Base-by-base conservation (phyloP, 2,329 filamentous ascomycete genomes). In the Colletotrichum trifolii region DNA sequence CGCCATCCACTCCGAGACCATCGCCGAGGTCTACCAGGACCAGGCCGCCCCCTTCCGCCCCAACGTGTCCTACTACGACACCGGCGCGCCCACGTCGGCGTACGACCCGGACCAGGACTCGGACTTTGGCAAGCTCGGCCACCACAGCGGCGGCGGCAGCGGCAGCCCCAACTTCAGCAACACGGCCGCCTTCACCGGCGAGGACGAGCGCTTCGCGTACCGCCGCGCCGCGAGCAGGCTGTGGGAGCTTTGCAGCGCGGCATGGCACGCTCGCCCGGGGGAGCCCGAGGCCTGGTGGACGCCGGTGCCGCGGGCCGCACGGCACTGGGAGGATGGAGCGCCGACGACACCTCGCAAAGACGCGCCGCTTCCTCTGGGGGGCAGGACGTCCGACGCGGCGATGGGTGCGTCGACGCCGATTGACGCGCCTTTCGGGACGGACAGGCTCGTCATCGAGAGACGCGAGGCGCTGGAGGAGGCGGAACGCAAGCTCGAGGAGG, bases 141-240 rank as follows among this genome's bases (percentile, higher is more conserved):
- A 64, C 13, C 48, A 45, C 3, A 42, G 58, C 8, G 38, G 13
- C 3, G 34, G 34, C 7, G 39, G 17, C n/a, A 75, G 34, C 7
- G 39, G 17, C n/a, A 75, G 76, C 57, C 76, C 85, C n/a, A 85
- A 95, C 72, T 96, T 95, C 72, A 85, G 82, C 54, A 88, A 89
- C 68, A 85, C 89, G 0, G 80, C 83, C 10, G 87, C 86, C 0
- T 91, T 95, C 71, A 94, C 90, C 0, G 92, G 92, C 11, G 91
- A 94, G 73, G 92, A 95, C 74, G 92, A 95, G 75, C 83, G 87
- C 11, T 96, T 96, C 73, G 92, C 92, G 0, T 94, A 93, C 70
- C 92, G 92, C 76, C 83, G 92, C 33, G 92, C 92, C 2, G 83
- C 87, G 47, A 92, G 89, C 69, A 81, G 92, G n/a, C 79, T 96